phyloP scores from a whole-genome alignment of 371 early-diverging fungal genomes.

The Sporodiniella umbellata region DNA sequence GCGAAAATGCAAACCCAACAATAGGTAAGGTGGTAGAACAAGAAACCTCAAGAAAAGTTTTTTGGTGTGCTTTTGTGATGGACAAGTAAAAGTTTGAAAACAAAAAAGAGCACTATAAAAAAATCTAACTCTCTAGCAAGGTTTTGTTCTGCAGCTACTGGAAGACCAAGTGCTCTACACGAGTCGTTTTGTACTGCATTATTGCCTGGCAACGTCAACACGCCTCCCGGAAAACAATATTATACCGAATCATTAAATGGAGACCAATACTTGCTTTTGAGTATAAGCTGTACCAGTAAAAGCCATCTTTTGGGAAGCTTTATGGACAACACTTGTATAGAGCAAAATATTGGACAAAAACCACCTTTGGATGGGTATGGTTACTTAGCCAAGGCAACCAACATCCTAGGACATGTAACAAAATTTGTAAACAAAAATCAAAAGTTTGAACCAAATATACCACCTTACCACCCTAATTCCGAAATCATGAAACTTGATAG shows the following conservation, averaged over 20 bases:
- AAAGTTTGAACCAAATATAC: slow-evolving; percentile 19
- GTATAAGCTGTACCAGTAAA: slow-evolving; percentile 19
- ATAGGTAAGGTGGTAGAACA: slow-evolving; percentile 31
- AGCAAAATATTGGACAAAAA: neutral
- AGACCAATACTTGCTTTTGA: slow-evolving; percentile 23
- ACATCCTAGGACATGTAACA: slow-evolving; percentile 46
- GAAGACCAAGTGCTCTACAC: slow-evolving; percentile 36
- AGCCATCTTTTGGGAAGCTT: slow-evolving; percentile 25
- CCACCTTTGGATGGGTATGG: slow-evolving; percentile 17
- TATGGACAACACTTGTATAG: neutral
- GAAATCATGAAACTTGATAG: slow-evolving; percentile 45
- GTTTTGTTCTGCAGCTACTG: slow-evolving; percentile 22
- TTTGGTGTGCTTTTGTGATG: slow-evolving; percentile 22
- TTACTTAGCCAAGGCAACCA: slow-evolving; percentile 17
- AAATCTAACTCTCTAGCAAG: slow-evolving; percentile 9
- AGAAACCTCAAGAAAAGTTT: slow-evolving; percentile 21
- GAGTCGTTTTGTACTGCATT: slow-evolving; percentile 55
- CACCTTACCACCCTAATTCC: slow-evolving; percentile 37
- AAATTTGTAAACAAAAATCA: slow-evolving; percentile 46
- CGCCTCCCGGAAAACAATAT: slow-evolving; percentile 5
- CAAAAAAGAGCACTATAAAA: slow-evolving; percentile 19
- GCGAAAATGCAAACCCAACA: slow-evolving; percentile 16
- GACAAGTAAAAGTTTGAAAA: slow-evolving; percentile 46
- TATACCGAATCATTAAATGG: slow-evolving; percentile 38
- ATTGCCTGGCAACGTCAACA: slow-evolving; percentile 41